These are phyloP conservation scores for Monilinia fructicola DNA, from an alignment of 2,329 filamentous ascomycete genomes.

Conservation along the genomic window DNA sequence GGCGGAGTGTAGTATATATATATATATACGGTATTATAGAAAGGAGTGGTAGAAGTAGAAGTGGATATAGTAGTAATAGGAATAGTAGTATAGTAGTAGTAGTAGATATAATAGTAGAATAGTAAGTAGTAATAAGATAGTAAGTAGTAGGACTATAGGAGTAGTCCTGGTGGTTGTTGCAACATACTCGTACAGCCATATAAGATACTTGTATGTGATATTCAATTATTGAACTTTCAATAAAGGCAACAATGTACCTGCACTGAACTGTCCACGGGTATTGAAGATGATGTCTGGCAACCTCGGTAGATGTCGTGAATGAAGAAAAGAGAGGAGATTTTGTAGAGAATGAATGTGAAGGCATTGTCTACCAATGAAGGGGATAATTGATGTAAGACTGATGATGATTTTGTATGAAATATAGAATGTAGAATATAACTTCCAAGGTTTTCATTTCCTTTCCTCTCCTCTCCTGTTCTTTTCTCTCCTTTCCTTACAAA, in stretches of 20 bases:
- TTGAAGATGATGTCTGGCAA: not conserved
- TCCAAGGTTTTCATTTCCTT: conserved; percentile 12
- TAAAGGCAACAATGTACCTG: not conserved
- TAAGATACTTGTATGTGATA: not conserved
- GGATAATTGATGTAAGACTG: no score
- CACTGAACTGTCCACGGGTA: no score
- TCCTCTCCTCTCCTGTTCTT: no score
- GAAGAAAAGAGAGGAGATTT: not conserved
- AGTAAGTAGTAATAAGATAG: no score
- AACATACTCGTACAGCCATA: not conserved
- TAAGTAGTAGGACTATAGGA: no score
- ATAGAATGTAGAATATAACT: not conserved
- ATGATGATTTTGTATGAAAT: not conserved
- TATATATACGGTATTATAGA: not conserved
- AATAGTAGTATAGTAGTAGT: not conserved
- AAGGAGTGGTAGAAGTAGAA: not conserved
- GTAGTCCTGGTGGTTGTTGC: no score
- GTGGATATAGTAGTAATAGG: not conserved
- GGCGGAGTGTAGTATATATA: not conserved
- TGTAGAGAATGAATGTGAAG: no score
- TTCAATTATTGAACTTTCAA: conserved; percentile 17
- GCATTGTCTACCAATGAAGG: no score
- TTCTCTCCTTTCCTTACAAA: not conserved
- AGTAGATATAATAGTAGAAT: no score
- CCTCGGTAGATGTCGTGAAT: not conserved